Conservation (phyloP, 73 alveolate species). For the Paramecium caudatum region DNA sequence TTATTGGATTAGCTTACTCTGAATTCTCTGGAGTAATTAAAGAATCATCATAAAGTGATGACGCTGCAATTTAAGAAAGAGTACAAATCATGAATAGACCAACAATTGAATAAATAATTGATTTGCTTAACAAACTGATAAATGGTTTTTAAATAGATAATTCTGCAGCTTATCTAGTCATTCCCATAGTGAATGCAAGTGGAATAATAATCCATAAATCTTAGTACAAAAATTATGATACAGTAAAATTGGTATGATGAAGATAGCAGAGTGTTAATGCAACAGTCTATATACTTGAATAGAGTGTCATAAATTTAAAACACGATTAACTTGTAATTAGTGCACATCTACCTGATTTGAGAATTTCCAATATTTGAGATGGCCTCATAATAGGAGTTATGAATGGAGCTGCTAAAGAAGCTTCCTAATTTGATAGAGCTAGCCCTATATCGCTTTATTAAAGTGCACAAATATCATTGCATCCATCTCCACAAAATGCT, state of each 20-base stretch:
- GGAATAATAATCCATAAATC: conserved; percentile 93
- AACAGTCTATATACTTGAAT: conserved; percentile 91
- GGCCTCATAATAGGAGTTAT: conserved; percentile 81
- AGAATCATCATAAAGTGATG: neutral
- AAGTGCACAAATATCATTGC: conserved; percentile 91
- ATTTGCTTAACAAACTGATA: neutral
- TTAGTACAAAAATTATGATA: conserved; percentile 88
- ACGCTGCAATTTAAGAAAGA: neutral
- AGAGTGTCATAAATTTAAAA: conserved; percentile 95
- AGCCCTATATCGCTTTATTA: conserved; percentile 90
- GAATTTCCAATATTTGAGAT: conserved; percentile 79
- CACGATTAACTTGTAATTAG: conserved; percentile 91
- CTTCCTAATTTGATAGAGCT: conserved; percentile 89
- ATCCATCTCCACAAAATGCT: conserved; percentile 96
- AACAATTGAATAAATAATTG: neutral
- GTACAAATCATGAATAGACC: neutral
- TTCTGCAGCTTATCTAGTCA: conserved; percentile 80
- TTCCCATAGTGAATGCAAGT: conserved; percentile 87
- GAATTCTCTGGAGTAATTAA: neutral
- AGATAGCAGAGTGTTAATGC: conserved; percentile 84
- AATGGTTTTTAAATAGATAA: neutral
- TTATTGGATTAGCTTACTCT: neutral
- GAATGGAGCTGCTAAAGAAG: conserved; percentile 95
- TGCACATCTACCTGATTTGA: conserved; percentile 94
- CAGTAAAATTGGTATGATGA: conserved; percentile 83